phyloP scores from a whole-genome alignment of 352 stramenopile genomes.

The Elongisporangium senticosum region DNA sequence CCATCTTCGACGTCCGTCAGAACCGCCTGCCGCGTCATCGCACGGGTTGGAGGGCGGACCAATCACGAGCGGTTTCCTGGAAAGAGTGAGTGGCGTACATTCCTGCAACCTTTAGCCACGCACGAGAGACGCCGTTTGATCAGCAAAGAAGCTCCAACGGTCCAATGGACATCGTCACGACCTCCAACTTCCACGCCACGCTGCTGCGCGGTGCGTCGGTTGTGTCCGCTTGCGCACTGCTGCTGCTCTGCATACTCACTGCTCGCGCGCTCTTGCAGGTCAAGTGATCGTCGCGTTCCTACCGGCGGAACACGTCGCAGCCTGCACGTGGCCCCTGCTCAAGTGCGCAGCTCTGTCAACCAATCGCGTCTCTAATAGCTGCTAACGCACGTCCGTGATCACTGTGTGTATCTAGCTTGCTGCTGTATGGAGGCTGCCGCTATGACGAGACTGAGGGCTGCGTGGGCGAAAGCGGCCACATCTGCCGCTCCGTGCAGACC shows the following conservation, averaged over 20 bases:
- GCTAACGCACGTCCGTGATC: neutral
- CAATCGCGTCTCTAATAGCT: conserved; percentile 6
- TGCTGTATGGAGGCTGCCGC: conserved; percentile 77
- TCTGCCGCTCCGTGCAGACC: conserved; percentile 71
- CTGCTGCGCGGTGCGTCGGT: conserved; percentile 69
- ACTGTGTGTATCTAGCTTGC: conserved; percentile 31
- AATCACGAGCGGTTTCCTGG: neutral
- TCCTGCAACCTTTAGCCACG: neutral
- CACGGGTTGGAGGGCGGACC: neutral
- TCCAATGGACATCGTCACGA: conserved; percentile 82
- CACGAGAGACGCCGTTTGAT: neutral
- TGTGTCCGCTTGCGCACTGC: too few relatives aligned
- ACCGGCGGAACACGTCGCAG: conserved; percentile 52
- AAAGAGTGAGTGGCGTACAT: neutral
- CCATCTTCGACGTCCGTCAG: neutral
- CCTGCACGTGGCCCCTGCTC: conserved; percentile 77
- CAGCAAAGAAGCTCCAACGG: neutral
- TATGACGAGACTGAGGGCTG: conserved; percentile 73
- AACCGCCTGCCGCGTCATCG: neutral
- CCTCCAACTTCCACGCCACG: conserved; percentile 87
- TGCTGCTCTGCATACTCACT: neutral
- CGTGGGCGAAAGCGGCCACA: conserved; percentile 31
- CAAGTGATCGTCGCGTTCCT: conserved; percentile 80
- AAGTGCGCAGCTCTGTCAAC: conserved; percentile 42
- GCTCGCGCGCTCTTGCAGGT: conserved; percentile 22